These are phyloP conservation scores for Ochetophila trinervis DNA, from an alignment of 306 rosid genomes.

Conservation along the genomic window DNA sequence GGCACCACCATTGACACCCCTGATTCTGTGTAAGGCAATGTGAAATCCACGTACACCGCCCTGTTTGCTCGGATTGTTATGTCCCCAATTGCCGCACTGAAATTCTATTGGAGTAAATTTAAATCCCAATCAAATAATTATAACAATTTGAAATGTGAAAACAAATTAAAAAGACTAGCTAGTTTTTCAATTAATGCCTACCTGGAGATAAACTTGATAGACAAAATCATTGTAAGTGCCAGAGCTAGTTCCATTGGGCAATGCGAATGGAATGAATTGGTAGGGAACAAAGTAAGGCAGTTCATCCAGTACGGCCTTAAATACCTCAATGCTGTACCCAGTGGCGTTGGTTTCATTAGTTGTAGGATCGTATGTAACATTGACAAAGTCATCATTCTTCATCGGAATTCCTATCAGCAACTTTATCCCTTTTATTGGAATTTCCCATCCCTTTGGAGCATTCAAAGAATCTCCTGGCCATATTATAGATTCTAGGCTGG, in stretches of 20 bases:
- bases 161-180: neutral
- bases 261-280: slow-evolving; percentile 30
- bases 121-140: neutral
- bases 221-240: slow-evolving; percentile 31
- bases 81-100: slow-evolving; percentile 43
- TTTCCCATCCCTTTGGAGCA: slow-evolving; percentile 41
- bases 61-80: slow-evolving; percentile 29
- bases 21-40: slow-evolving; percentile 38
- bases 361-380: neutral
- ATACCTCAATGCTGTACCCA: slow-evolving; percentile 36
- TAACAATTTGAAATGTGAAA: neutral
- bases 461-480: slow-evolving; percentile 42
- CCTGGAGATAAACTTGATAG: slow-evolving; percentile 31
- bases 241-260: neutral
- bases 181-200: slow-evolving; percentile 3
- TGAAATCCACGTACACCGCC: slow-evolving; percentile 34
- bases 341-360: neutral
- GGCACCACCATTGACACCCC: slow-evolving; percentile 38
- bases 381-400: slow-evolving; percentile 29
- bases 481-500: slow-evolving; percentile 18
- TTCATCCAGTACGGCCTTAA: slow-evolving; percentile 15
- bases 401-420: slow-evolving; percentile 40
- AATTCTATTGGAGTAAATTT: slow-evolving; percentile 1
- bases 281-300: slow-evolving; percentile 28
- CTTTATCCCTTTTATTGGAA: slow-evolving; percentile 20